A percentile compares a stretch with the other conserved stretches of the same genome.
Evolutionary conservation across 176 grass and related monocot genomes (phyloP).

Genomic region (Cenchrus fungigraminus): DNA sequence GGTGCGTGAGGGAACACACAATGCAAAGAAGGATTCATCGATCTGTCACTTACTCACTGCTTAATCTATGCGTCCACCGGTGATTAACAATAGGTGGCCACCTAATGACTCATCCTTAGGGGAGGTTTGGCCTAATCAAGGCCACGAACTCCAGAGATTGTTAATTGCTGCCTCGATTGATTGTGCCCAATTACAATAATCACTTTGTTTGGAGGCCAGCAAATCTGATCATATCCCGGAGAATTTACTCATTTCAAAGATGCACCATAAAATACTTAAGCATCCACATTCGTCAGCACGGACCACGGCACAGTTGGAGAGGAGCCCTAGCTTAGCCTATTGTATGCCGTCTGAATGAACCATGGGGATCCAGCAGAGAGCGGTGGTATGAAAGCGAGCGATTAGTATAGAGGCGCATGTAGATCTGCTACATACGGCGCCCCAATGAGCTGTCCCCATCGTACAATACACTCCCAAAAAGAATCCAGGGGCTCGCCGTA

Average conservation of each 20-base stretch:
- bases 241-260: constrained; percentile 42
- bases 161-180: constrained; percentile 29
- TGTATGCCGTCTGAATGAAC: constrained; percentile 32
- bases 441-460: constrained; percentile 44
- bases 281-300: constrained; percentile 15
- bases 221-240: constrained; percentile 31
- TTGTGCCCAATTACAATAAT: constrained; percentile 17
- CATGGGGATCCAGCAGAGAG: constrained; percentile 10
- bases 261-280: constrained; percentile 19
- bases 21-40: neutral
- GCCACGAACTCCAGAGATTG: constrained; percentile 34
- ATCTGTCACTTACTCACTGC: constrained; percentile 12
- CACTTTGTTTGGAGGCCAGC: neutral
- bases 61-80: neutral
- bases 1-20: neutral
- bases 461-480: constrained; percentile 40
- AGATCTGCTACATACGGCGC: constrained; percentile 39
- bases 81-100: neutral
- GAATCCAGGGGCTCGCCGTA: constrained; percentile 25
- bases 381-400: neutral
- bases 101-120: constrained; percentile 33
- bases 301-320: constrained; percentile 45
- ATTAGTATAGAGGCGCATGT: neutral
- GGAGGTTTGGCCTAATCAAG: constrained; percentile 47
- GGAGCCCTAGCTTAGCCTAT: neutral